Evolutionary conservation across 2,329 filamentous ascomycete species (phyloP), one percentile per base, ranked within the genome.

Genomic region (Akanthomyces dipterigenus): DNA sequence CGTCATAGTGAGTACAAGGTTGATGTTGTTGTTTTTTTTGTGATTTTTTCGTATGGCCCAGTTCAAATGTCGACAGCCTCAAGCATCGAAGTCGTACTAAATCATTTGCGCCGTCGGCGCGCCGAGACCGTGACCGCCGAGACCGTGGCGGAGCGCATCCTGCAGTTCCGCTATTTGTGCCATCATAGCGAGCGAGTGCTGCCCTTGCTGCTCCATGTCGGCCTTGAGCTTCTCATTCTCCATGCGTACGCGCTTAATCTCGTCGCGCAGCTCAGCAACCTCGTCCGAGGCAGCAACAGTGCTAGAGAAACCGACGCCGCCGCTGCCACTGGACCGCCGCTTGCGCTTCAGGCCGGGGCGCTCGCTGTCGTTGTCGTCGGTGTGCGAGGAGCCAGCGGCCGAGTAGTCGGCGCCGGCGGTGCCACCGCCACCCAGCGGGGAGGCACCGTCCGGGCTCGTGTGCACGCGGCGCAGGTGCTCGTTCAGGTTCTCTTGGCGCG

Each of bases 391-490:
- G 28, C 71, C 71, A 0, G 26, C 54, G n/a, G 54, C 9, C 12
- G 53, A 55, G 26, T 45, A n/a, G 28, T n/a, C 14, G 12, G 26
- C 55, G 20, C 69, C 72, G 24, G 67, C 71, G 54, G n/a, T 12
- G 20, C 42, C 28, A 8, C 26, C 46, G 20, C 75, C 71, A 53
- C 70, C 69, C 14, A 3, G 75, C 5, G 76, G 70, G 1, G 70
- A 70, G 3, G 67, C 66, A 31, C 71, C 75, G 45, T 78, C 76
- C 28, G 69, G 65, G 53, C 81, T 80, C 46, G 83, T 88, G 72
- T 98, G 93, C n/a, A 96, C 90, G 28, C 93, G 87, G 22, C 93
- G 89, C 20, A 97, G 79, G 75, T 98, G 93, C 75, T 98, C 93
- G 71, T 93, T 92, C 4, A 97, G 80, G 69, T 98, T 98, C 76